Conservation (phyloP, 2,329 filamentous ascomycete genomes). For the Gaeumannomyces tritici region DNA sequence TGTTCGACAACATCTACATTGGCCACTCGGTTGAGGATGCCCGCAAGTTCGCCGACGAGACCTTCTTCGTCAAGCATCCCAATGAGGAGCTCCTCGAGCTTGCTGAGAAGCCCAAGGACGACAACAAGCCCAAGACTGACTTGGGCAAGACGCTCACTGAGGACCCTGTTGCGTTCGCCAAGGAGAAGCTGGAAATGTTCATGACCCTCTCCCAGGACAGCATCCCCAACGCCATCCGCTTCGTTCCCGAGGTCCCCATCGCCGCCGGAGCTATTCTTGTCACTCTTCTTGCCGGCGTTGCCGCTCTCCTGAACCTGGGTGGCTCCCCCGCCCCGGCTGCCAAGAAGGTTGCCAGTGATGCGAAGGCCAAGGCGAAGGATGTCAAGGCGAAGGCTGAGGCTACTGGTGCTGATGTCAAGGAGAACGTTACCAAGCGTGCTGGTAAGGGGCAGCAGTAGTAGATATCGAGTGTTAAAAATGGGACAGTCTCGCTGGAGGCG, state of each 20-base stretch:
- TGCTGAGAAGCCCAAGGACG: conserved; percentile 67
- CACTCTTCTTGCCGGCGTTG: conserved; percentile 58
- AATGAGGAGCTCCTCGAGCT: conserved; percentile 74
- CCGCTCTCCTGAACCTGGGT: conserved; percentile 45
- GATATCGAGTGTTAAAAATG: too few relatives aligned
- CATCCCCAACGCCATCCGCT: conserved; percentile 75
- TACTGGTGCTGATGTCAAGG: conserved; percentile 64
- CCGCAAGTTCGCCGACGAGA: conserved; percentile 77
- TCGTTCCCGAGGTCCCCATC: conserved; percentile 84
- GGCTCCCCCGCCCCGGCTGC: conserved; percentile 57
- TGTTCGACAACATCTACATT: conserved; percentile 99
- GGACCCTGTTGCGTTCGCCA: conserved; percentile 78
- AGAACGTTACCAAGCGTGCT: conserved; percentile 54
- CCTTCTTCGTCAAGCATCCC: conserved; percentile 79
- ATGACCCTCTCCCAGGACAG: conserved; percentile 71
- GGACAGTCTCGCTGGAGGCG: too few relatives aligned
- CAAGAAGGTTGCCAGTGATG: conserved; percentile 60
- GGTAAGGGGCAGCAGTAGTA: conserved; percentile 42
- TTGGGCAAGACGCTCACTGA: conserved; percentile 67
- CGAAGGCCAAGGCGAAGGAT: conserved; percentile 63
- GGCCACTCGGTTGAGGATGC: conserved; percentile 94
- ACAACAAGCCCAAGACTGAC: conserved; percentile 26
- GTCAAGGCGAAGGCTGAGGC: conserved; percentile 55
- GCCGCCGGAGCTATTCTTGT: conserved; percentile 66
- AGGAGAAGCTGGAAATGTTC: conserved; percentile 92